Conservation (phyloP, 805 yeast genomes). For the Candida pini region DNA sequence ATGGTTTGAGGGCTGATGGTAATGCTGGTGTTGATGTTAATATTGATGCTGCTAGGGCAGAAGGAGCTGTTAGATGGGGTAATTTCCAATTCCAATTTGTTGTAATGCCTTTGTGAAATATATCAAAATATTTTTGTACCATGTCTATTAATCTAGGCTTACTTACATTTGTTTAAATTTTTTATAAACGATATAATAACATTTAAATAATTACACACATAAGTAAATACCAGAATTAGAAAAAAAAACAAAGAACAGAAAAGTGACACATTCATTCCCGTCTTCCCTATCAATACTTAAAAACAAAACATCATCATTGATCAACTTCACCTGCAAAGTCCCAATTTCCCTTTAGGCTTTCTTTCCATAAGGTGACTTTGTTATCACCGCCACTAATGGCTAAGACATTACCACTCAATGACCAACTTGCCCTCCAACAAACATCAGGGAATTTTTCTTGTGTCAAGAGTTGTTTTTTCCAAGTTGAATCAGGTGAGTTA, state of each 20-base stretch:
- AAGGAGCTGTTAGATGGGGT: conserved; percentile 3
- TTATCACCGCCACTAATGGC: conserved; percentile 97
- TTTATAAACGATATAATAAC: background rate
- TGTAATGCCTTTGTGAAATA: conserved; percentile 19
- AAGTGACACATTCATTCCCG: too few relatives aligned
- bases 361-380: conserved; percentile 95
- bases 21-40: conserved; percentile 2
- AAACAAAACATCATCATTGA: conserved; percentile 38
- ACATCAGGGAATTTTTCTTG: conserved; percentile 90
- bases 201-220: too few relatives aligned
- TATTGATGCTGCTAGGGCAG: conserved; percentile 1
- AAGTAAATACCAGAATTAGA: too few relatives aligned
- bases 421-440: conserved; percentile 98
- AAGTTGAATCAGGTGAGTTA: conserved; percentile 24
- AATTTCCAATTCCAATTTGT: conserved; percentile 24
- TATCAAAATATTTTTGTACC: background rate
- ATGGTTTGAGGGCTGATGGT: conserved; percentile 3
- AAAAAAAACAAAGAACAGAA: background rate
- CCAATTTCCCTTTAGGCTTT: conserved; percentile 89
- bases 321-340: conserved; percentile 96
- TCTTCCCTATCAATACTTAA: too few relatives aligned
- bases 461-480: conserved; percentile 77
- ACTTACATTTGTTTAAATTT: background rate
- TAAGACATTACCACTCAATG: conserved; percentile 87
- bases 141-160: background rate